Evolutionary conservation across 2,329 filamentous ascomycete species (phyloP).

Genomic region (Escovopsis sp.): DNA sequence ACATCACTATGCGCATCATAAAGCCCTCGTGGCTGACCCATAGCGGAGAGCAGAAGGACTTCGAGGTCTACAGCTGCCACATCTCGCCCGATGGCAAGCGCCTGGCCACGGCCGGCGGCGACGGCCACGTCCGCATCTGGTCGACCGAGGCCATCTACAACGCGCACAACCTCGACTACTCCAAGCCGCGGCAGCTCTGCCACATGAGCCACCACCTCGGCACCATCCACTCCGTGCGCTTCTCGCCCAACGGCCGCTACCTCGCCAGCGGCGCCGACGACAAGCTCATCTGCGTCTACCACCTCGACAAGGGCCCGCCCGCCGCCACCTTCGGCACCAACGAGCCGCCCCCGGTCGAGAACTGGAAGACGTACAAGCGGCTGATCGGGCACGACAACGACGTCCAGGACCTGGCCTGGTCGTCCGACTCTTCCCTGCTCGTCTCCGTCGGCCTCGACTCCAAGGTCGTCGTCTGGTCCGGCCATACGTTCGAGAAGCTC

Average conservation of each 20-base stretch:
- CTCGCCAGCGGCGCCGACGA: constrained; percentile 95
- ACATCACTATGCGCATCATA: constrained; percentile 58
- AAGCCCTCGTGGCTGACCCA: constrained; percentile 95
- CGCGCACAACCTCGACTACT: constrained; percentile 54
- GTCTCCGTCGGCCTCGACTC: constrained; percentile 95
- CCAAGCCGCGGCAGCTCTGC: constrained; percentile 78
- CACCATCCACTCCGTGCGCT: constrained; percentile 92
- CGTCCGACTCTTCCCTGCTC: constrained; percentile 83
- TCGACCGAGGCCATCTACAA: constrained; percentile 88
- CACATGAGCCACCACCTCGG: constrained; percentile 98
- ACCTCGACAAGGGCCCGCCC: constrained; percentile 69
- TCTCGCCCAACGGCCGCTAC: constrained; percentile 89
- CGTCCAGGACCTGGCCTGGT: constrained; percentile 96
- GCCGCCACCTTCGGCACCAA: constrained; percentile 74
- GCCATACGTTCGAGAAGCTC: constrained; percentile 92
- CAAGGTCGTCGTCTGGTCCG: constrained; percentile 97
- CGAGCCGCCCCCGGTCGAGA: constrained; percentile 85
- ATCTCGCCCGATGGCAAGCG: constrained; percentile 87
- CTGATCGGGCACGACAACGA: constrained; percentile 97
- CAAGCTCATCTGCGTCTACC: constrained; percentile 96
- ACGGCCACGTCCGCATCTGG: constrained; percentile 96
- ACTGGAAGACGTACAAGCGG: constrained; percentile 90
- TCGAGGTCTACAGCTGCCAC: constrained; percentile 96
- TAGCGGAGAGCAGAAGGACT: constrained; percentile 93
- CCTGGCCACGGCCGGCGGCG: constrained; percentile 87